Base-by-base conservation (phyloP, 768 basidiomycete genomes). In the Hericium erinaceus region DNA sequence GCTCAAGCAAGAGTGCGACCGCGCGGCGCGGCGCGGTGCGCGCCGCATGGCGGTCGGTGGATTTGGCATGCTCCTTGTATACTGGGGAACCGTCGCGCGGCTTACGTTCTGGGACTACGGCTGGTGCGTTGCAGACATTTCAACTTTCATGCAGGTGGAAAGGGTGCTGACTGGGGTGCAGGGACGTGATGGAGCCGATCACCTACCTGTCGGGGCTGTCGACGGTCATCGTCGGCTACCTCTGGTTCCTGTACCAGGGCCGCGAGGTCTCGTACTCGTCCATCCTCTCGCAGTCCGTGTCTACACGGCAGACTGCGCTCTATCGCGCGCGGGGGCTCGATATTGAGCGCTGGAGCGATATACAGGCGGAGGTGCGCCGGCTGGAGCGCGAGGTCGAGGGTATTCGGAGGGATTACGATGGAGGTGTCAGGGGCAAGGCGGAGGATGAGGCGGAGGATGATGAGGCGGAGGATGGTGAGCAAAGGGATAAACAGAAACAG, bases 131-230 rank as follows among this genome's bases (percentile, higher is more conserved):
- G 37, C 33, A 39, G 48, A 4, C 46, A 39, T 55, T 48, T 48
- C 33, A 38, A 11, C 40, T 28, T 46, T 33, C 33, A 2, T 9
- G 33, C 33, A 33, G 40, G n/a, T 26, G 10, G 11, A 15, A 15
- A 24, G 9, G 39, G 24, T 58, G 53, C 52, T 22, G 15, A 33
- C 33, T 10, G 44, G 16, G 7, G n/a, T 65, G 63, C 37, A 77
- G 79, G 80, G 83, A 85, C 61, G 68, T 84, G 4, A 86, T 86
- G 83, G 84, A 87, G 65, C 85, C 85, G 0, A 74, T 85, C 44
- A 86, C 82, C 3, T 84, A 84, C 65, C 71, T 85, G n/a, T 82
- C 80, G 15, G 82, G 81, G 4, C 67, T 85, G 7, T 78, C 80
- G 0, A 82, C 76, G 8, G 82, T 85, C 57, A 77, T 84, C 40